phyloP scores from a whole-genome alignment of 2,329 filamentous ascomycete genomes.

The Thielaviopsis cerberus region DNA sequence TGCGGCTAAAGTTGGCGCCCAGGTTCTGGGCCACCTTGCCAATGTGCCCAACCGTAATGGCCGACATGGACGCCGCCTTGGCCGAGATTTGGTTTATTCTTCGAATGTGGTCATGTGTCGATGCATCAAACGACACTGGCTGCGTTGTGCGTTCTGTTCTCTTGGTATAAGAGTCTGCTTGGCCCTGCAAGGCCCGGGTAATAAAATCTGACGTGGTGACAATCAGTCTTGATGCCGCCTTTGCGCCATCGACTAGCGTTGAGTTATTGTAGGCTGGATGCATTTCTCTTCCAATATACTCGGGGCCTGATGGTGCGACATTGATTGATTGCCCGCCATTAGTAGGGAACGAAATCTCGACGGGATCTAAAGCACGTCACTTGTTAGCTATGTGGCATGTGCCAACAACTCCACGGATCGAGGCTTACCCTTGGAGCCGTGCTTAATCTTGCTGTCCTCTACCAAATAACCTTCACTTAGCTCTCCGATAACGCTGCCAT shows the following conservation, averaged over 20 bases:
- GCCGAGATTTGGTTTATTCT: slow-evolving; percentile 77
- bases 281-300: slow-evolving; percentile 57
- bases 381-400: neutral
- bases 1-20: slow-evolving; percentile 50
- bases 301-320: slow-evolving; percentile 46
- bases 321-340: slow-evolving; percentile 46
- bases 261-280: slow-evolving; percentile 89
- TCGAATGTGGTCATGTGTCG: slow-evolving; percentile 68
- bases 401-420: no score
- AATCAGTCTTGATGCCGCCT: slow-evolving; percentile 74
- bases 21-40: slow-evolving; percentile 75
- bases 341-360: slow-evolving; percentile 55
- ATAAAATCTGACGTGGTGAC: slow-evolving; percentile 72
- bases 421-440: slow-evolving; percentile 87
- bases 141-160: slow-evolving; percentile 60
- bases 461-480: slow-evolving; percentile 66
- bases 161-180: slow-evolving; percentile 64
- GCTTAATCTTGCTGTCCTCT: slow-evolving; percentile 55
- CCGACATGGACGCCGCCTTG: slow-evolving; percentile 58
- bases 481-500: slow-evolving; percentile 88
- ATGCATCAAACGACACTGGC: slow-evolving; percentile 71
- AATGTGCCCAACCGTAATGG: slow-evolving; percentile 74
- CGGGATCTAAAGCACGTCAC: slow-evolving; percentile 36
- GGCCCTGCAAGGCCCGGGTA: slow-evolving; percentile 55
- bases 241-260: slow-evolving; percentile 68